A percentile compares a stretch with the other conserved stretches of the same genome.
Conservation (phyloP, 176 grass and related monocot genomes). For the Zoysia pacifica region DNA sequence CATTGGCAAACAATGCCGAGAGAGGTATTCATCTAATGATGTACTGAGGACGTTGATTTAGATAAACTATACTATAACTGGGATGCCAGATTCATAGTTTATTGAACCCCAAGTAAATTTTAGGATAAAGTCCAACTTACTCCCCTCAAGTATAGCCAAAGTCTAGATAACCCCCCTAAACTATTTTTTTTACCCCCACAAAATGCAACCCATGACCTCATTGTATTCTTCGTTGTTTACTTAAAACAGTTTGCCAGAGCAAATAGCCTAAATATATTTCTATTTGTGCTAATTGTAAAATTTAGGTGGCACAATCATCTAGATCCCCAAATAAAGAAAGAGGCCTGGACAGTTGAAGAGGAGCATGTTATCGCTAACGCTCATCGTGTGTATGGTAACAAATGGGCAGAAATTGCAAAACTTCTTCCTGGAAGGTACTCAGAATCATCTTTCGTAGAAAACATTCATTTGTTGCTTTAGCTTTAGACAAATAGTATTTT, state of each 20-base stretch:
- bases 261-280: slow-evolving; percentile 19
- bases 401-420: slow-evolving; percentile 97
- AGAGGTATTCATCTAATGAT: slow-evolving; percentile 64
- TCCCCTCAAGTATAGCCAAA: no score
- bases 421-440: slow-evolving; percentile 90
- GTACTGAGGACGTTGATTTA: slow-evolving; percentile 7
- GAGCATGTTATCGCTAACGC: slow-evolving; percentile 67
- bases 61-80: slow-evolving; percentile 25
- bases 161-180: no score
- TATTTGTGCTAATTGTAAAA: slow-evolving; percentile 35
- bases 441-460: slow-evolving; percentile 32
- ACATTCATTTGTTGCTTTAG: slow-evolving; percentile 14
- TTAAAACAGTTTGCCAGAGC: neutral
- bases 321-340: slow-evolving; percentile 85
- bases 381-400: slow-evolving; percentile 87
- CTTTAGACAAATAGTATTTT: neutral
- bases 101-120: neutral
- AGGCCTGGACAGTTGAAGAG: slow-evolving; percentile 81
- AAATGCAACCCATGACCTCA: no score
- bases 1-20: slow-evolving; percentile 97
- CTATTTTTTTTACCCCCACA: no score
- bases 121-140: no score
- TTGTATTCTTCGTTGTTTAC: slow-evolving; percentile 16
- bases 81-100: slow-evolving; percentile 4
- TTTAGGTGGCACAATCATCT: slow-evolving; percentile 99